phyloP scores from a whole-genome alignment of 179 eudicot genomes.

The Heliamphora pulchella region DNA sequence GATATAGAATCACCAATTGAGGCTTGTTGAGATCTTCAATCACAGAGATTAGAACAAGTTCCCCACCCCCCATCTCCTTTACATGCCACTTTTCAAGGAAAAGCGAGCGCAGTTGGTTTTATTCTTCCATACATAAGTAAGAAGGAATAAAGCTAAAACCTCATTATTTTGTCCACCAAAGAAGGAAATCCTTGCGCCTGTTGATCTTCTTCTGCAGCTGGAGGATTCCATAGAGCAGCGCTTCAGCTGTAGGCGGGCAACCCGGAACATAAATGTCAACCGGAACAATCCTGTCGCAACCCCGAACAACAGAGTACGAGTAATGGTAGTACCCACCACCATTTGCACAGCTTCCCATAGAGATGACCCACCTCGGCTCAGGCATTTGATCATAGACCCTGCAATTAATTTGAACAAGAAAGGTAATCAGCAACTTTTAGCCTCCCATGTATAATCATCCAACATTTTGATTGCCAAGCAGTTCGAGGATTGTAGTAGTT shows the following conservation, averaged over 20 bases:
- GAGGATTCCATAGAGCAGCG: conserved; percentile 80
- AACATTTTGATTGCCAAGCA: neutral
- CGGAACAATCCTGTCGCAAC: conserved; percentile 91
- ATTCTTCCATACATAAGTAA: conserved; percentile 12
- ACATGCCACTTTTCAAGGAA: neutral
- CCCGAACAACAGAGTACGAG: conserved; percentile 94
- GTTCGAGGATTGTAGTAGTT: neutral
- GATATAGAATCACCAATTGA: neutral
- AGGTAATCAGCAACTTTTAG: neutral
- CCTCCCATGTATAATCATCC: neutral
- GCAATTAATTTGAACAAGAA: conserved; percentile 14
- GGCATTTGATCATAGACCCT: conserved; percentile 99
- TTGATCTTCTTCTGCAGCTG: conserved; percentile 94
- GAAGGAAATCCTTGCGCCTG: conserved; percentile 92
- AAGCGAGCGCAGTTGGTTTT: neutral
- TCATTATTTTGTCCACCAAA: conserved; percentile 83
- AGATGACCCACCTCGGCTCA: conserved; percentile 97
- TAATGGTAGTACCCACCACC: conserved; percentile 98
- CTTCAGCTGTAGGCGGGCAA: conserved; percentile 97
- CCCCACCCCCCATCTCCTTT: neutral
- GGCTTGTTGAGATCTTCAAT: neutral
- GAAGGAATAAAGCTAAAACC: neutral
- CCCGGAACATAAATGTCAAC: conserved; percentile 98
- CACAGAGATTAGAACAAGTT: neutral
- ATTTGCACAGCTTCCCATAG: conserved; percentile 98